A percentile compares a stretch with the other conserved stretches of the same genome.
phyloP scores from a whole-genome alignment of 1,284 basidiomycete genomes.

The Microbotryum lychnidis-dioicae region DNA sequence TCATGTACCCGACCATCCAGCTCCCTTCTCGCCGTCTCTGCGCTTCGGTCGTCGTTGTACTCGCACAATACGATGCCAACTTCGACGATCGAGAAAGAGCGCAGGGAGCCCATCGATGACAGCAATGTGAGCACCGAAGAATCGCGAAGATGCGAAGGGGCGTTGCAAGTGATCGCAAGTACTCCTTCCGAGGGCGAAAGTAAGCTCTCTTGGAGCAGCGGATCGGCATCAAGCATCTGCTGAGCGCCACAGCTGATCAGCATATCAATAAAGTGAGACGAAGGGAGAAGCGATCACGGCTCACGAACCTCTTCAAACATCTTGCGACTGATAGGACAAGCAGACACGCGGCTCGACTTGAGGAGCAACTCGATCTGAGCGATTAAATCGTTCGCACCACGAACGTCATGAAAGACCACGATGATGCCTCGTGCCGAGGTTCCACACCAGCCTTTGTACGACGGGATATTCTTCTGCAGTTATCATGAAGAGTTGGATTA shows the following conservation, averaged over 20 bases:
- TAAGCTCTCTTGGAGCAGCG: background rate
- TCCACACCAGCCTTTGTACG: too few relatives aligned
- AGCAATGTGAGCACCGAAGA: constrained; percentile 13
- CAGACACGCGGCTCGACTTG: background rate
- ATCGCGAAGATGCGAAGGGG: background rate
- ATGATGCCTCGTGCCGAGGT: constrained; percentile 7
- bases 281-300: background rate
- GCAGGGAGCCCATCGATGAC: constrained; percentile 14
- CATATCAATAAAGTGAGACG: background rate
- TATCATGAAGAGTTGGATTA: too few relatives aligned
- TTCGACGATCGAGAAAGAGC: constrained; percentile 10
- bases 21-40: constrained; percentile 2
- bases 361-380: background rate
- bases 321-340: constrained; percentile 13
- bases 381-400: constrained; percentile 1
- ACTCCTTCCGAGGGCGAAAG: constrained; percentile 22
- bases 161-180: constrained; percentile 11
- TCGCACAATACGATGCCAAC: constrained; percentile 14
- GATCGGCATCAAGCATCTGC: constrained; percentile 10
- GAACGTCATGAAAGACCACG: constrained; percentile 24
- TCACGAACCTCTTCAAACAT: constrained; percentile 11
- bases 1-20: background rate
- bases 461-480: too few relatives aligned
- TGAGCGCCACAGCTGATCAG: background rate
- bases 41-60: constrained; percentile 22